phyloP scores from a whole-genome alignment of 1,284 basidiomycete genomes.

The Ceratobasidium sp. region DNA sequence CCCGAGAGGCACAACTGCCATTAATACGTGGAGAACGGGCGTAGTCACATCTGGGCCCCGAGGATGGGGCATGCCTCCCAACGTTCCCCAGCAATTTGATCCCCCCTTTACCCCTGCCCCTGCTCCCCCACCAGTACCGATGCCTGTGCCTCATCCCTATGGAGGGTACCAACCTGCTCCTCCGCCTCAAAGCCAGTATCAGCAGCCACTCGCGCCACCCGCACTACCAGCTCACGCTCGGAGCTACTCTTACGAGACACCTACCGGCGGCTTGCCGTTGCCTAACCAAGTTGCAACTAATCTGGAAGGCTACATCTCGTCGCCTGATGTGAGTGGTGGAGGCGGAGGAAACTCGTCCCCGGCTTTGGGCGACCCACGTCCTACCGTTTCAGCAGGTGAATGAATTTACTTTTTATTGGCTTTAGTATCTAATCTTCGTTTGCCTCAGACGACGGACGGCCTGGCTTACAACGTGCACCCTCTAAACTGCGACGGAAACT shows the following conservation, averaged over 20 bases:
- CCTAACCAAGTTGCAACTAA: background rate
- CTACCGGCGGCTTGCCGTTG: conserved; percentile 1
- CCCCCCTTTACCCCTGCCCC: background rate
- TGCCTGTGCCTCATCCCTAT: background rate
- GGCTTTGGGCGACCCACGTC: background rate
- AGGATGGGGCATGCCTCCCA: background rate
- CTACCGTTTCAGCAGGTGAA: background rate
- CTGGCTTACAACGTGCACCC: background rate
- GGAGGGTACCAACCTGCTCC: background rate
- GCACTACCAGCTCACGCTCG: background rate
- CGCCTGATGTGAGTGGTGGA: background rate
- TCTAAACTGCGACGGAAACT: conserved; percentile 21
- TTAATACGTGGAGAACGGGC: conserved; percentile 21
- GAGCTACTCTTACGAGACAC: background rate
- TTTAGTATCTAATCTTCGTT: background rate
- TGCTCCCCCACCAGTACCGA: background rate
- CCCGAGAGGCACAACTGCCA: background rate
- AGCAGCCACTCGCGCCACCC: background rate
- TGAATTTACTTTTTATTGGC: background rate
- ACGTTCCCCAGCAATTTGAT: background rate
- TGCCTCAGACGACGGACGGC: background rate
- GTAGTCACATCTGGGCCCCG: conserved; percentile 4
- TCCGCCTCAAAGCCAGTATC: background rate
- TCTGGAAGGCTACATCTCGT: background rate
- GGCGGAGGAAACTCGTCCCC: background rate